phyloP scores from a whole-genome alignment of 176 grass and related monocot genomes.

The Chrysopogon serrulatus region DNA sequence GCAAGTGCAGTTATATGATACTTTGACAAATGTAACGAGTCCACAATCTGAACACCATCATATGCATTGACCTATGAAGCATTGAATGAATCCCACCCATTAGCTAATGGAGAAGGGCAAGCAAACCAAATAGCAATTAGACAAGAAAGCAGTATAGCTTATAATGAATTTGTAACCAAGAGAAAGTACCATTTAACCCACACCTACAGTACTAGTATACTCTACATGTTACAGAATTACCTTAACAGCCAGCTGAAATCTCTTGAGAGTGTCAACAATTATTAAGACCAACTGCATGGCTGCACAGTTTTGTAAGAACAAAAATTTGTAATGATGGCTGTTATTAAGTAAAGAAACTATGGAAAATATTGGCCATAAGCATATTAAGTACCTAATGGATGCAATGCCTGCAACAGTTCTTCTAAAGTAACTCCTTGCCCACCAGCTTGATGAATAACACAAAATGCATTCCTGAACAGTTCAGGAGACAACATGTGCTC shows the following conservation, averaged over 20 bases:
- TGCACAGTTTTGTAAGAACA: constrained; percentile 8
- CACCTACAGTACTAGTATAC: not conserved
- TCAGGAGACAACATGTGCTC: constrained; percentile 56
- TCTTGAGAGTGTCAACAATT: constrained; percentile 58
- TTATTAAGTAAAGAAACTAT: constrained; percentile 8
- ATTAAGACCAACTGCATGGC: constrained; percentile 15
- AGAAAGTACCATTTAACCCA: not conserved
- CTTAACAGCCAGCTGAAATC: constrained; percentile 67
- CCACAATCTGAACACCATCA: constrained; percentile 63
- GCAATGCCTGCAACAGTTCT: constrained; percentile 57
- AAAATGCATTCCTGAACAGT: constrained; percentile 60
- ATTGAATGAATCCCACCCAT: constrained; percentile 23
- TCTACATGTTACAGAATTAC: constrained; percentile 31
- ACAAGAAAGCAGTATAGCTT: not conserved
- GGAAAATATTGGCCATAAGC: constrained; percentile 18
- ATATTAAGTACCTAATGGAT: constrained; percentile 49
- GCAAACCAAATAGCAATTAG: not conserved
- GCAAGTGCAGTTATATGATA: constrained; percentile 63
- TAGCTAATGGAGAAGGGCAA: constrained; percentile 4
- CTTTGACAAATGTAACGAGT: constrained; percentile 73
- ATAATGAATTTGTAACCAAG: not conserved
- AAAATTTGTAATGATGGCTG: not conserved
- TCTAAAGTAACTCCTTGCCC: constrained; percentile 63
- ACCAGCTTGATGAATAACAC: constrained; percentile 62
- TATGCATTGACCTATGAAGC: constrained; percentile 76